Evolutionary conservation across 257 asterid species (phyloP), one percentile per base, ranked within the genome.

Genomic region (Lantana camara): DNA sequence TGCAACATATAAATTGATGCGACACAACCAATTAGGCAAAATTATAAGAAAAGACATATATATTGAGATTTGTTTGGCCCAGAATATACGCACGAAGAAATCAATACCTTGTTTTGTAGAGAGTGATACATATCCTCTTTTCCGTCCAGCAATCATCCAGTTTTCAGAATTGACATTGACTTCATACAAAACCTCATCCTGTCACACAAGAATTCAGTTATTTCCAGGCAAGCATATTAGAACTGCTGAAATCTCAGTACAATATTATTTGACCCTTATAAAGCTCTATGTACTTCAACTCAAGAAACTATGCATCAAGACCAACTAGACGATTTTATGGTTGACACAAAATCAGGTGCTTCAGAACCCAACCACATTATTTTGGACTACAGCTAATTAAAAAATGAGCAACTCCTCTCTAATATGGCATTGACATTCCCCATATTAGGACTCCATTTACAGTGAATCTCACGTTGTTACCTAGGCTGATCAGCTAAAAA

Each of bases 71-170:
- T 27, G 32, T 2, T 5, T 2, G 32, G 44, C 13, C 22, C 16
- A 52, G 27, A 52, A 40, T n/a, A 27, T 27, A 27, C 32, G 64
- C 61, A 23, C 27, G 54, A 21, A 61, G 14, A 22, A 47, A 45
- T n/a, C n/a, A 63, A 49, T 82, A 82, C 99, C 97, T 81, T 84
- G 97, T 80, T 88, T 75, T 9, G 83, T 66, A 60, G 97, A 82
- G 71, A 94, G 97, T 12, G 84, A 63, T 1, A 73, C 77, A 59
- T 88, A 85, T 47, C 99, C 99, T 69, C 95, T 76, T 80, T 90
- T 94, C 67, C 96, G 80, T 69, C 99, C 99, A 50, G 99, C 99
- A 72, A 90, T 77, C 99, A 94, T 94, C 99, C 99, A 94, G 82
- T 84, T 91, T 75, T 86, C 95, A 20, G 90, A 63, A 74, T 82